These are phyloP conservation scores for Mortierella alpina DNA, from an alignment of 192 early-diverging fungal species.

Conservation along the genomic window DNA sequence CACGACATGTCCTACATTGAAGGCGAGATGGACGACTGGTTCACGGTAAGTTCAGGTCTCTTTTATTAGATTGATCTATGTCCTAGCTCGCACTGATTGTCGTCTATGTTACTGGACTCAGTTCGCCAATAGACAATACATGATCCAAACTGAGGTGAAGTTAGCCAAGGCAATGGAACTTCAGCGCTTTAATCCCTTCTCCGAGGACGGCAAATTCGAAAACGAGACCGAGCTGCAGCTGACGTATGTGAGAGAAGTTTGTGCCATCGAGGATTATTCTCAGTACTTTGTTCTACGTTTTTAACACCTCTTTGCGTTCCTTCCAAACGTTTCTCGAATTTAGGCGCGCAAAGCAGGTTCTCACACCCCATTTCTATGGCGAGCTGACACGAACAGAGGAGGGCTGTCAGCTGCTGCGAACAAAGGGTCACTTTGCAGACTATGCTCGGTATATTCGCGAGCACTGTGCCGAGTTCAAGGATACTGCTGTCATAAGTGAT, in stretches of 20 bases:
- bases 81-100: not conserved
- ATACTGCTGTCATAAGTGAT: slow-evolving; percentile 54
- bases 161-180: slow-evolving; percentile 46
- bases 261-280: not conserved
- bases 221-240: slow-evolving; percentile 32
- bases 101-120: not conserved
- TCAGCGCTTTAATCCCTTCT: slow-evolving; percentile 46
- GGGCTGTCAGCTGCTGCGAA: slow-evolving; percentile 72
- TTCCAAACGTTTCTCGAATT: not conserved
- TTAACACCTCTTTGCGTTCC: not conserved
- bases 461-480: slow-evolving; percentile 54
- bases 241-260: slow-evolving; percentile 12
- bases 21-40: slow-evolving; percentile 85
- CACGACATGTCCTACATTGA: slow-evolving; percentile 77
- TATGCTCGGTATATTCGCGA: slow-evolving; percentile 72
- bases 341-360: slow-evolving; percentile 42
- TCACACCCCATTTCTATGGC: slow-evolving; percentile 82
- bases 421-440: slow-evolving; percentile 72
- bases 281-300: not conserved
- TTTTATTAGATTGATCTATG: not conserved
- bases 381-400: slow-evolving; percentile 80
- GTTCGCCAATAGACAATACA: slow-evolving; percentile 53
- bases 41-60: slow-evolving; percentile 64
- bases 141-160: slow-evolving; percentile 52
- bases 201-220: slow-evolving; percentile 49